A percentile compares a stretch with the other conserved stretches of the same genome.
Evolutionary conservation across 495 filamentous ascomycete species (phyloP).

Genomic region (Xylaria telfairii): DNA sequence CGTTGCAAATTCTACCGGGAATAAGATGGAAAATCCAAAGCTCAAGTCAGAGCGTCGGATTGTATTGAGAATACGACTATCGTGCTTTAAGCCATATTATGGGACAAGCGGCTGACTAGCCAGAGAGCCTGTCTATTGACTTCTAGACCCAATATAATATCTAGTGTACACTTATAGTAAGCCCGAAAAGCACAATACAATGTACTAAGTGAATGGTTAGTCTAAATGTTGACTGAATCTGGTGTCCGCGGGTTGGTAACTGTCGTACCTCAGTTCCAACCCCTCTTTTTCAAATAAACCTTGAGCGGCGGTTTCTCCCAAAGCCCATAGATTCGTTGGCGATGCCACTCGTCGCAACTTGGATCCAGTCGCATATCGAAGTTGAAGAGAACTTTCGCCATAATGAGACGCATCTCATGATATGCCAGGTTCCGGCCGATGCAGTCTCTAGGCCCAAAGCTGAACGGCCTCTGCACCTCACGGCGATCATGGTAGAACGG

Average conservation of each 20-base stretch:
- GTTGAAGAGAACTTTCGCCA: conserved; percentile 46
- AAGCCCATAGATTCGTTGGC: conserved; percentile 29
- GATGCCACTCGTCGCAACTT: conserved; percentile 34
- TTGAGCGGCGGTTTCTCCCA: conserved; percentile 36
- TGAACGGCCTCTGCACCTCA: conserved; percentile 36
- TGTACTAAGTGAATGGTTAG: too few relatives aligned
- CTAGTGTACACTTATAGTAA: too few relatives aligned
- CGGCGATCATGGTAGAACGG: conserved; percentile 30
- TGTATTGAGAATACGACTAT: too few relatives aligned
- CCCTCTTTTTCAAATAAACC: conserved; percentile 14
- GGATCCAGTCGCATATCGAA: conserved; percentile 38
- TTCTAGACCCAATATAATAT: too few relatives aligned
- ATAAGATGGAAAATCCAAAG: too few relatives aligned
- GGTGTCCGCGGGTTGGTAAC: background rate
- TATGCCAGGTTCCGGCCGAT: conserved; percentile 55
- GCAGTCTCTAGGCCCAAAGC: conserved; percentile 58
- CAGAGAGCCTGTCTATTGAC: too few relatives aligned
- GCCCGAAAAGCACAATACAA: too few relatives aligned
- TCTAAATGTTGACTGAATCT: too few relatives aligned
- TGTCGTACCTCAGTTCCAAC: background rate
- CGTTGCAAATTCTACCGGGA: background rate
- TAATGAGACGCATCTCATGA: conserved; percentile 42
- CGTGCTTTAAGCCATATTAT: too few relatives aligned
- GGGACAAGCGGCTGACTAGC: too few relatives aligned
- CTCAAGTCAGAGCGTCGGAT: too few relatives aligned